These are phyloP conservation scores for Ogataea paraovalis DNA, from an alignment of 805 yeast species.

Conservation along the genomic window DNA sequence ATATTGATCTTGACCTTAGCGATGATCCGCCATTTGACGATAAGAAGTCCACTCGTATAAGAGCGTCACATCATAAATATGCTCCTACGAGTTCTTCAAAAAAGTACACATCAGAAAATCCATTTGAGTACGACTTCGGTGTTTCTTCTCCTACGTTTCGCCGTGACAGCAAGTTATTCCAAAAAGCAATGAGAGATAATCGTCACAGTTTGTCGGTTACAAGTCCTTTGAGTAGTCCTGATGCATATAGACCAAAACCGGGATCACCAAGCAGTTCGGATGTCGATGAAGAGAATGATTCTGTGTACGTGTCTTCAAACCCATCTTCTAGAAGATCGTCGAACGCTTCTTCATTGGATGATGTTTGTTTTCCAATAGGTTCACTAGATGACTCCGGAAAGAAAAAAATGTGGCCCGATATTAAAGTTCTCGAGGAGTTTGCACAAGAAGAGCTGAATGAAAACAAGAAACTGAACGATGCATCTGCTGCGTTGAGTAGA, in stretches of 20 bases:
- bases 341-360: conserved; percentile 75
- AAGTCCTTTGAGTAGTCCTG: not conserved
- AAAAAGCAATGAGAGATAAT: not conserved
- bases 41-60: not conserved
- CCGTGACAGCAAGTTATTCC: not conserved
- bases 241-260: not conserved
- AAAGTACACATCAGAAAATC: conserved; percentile 1
- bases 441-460: conserved; percentile 59
- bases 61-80: not conserved
- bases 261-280: conserved; percentile 3
- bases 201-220: not conserved
- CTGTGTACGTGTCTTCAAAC: conserved; percentile 43
- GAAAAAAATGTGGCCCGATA: conserved; percentile 75
- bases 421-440: conserved; percentile 69
- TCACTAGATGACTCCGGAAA: conserved; percentile 34
- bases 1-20: not conserved
- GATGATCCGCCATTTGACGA: not conserved
- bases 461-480: conserved; percentile 21
- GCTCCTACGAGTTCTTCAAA: not conserved
- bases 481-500: conserved; percentile 25
- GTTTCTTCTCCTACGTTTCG: not conserved
- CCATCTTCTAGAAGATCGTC: conserved; percentile 60
- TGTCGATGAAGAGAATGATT: conserved; percentile 17
- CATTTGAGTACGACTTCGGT: conserved; percentile 3
- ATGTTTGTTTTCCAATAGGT: conserved; percentile 87